Percentiles rank a stretch among this genome's conserved stretches.
Conservation (phyloP, 2,329 filamentous ascomycete species). For the Aspergillus proliferans region DNA sequence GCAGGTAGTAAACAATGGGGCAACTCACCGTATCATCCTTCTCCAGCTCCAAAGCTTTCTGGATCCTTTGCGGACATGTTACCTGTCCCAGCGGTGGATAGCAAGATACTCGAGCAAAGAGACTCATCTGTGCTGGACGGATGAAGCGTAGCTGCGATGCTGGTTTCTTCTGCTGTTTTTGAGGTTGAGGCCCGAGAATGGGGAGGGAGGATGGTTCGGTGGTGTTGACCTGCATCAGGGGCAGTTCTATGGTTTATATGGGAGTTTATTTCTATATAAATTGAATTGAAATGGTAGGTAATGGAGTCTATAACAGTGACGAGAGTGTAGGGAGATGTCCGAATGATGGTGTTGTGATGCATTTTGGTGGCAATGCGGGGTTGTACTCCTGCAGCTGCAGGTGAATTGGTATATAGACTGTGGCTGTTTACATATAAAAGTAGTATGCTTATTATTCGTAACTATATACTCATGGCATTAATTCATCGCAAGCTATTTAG, state of each 20-base stretch:
- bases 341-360: conserved; percentile 6
- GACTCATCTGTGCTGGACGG: conserved; percentile 37
- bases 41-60: conserved; percentile 18
- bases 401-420: too few relatives aligned
- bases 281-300: background rate
- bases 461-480: background rate
- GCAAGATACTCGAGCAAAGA: conserved; percentile 52
- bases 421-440: too few relatives aligned
- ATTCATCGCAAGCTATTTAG: conserved; percentile 10
- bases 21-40: conserved; percentile 21
- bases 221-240: conserved; percentile 8
- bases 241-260: background rate
- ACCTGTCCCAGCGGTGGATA: conserved; percentile 72
- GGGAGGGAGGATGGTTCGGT: conserved; percentile 15
- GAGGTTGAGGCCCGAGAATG: conserved; percentile 9
- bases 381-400: background rate
- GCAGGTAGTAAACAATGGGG: background rate
- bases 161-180: background rate
- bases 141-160: conserved; percentile 27
- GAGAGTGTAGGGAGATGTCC: background rate
- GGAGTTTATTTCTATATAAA: background rate
- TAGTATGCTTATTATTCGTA: background rate
- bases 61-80: conserved; percentile 50
- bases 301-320: background rate
- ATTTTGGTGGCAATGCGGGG: background rate